Evolutionary conservation across 768 basidiomycete genomes (phyloP), one percentile per base, ranked within the genome.

Genomic region (Boletus sp.): DNA sequence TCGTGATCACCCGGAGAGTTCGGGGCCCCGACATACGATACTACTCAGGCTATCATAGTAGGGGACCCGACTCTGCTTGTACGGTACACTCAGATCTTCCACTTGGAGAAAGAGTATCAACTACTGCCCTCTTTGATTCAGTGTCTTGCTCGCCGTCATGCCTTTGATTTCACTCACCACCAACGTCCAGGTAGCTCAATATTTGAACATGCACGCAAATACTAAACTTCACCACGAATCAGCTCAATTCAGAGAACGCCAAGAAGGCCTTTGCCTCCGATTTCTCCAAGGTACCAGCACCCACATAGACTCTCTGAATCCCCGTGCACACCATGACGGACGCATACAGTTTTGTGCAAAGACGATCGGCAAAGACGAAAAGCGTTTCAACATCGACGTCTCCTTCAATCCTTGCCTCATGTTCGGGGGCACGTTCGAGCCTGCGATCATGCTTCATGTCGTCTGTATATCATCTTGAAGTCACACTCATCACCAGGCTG

Each of bases 381-480:
- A 56, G 14, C 77, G 78, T 60, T 82, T 90, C 60, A 75, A 78
- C n/a, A 73, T 83, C 59, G 77, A 78, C 59, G 78, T 84, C 62
- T 75, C 68, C 11, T 77, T 84, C 73, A 83, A 85, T 61, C 83
- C 88, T 52, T 77, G 75, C 36, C 77, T 89, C 57, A 78, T 83
- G 4, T 89, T 83, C 64, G 75, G 61, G 18, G 87, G 87, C 14
- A 80, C 81, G 5, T 80, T 86, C 52, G 86, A 88, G 15, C 87
- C 87, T 18, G 83, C 86, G 4, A 81, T 87, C 70, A 73, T 80
- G 49, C 71, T 90, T 52, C 71, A 68, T 46, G 72, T 87, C 56
- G 89, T 90, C 57, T 52, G 86, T 76, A n/a, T 37, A 33, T 42
- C 1, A 7, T 7, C 8, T 29, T 7, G 18, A 30, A 5, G 17